phyloP scores from a whole-genome alignment of 192 early-diverging fungal genomes.

The Borealophlyctis nickersoniae region DNA sequence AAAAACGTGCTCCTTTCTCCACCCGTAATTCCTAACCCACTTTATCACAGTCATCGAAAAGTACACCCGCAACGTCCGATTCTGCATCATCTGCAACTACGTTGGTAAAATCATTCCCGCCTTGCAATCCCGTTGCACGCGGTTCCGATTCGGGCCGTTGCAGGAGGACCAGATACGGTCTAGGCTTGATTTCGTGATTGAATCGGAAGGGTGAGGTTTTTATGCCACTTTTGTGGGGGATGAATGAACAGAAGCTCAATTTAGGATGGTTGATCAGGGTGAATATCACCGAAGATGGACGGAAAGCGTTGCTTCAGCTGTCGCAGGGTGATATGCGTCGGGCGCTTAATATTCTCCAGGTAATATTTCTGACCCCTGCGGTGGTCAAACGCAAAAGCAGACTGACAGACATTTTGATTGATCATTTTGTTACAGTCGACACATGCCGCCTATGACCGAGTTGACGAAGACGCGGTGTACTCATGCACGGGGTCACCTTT shows the following conservation, averaged over 20 bases:
- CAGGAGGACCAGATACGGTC: constrained; percentile 71
- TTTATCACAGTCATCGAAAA: constrained; percentile 83
- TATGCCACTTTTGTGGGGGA: not conserved
- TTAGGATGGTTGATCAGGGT: constrained; percentile 43
- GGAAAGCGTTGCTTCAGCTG: constrained; percentile 74
- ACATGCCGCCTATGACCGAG: constrained; percentile 75
- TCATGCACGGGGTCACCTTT: constrained; percentile 88
- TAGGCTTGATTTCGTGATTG: constrained; percentile 55
- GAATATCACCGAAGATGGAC: constrained; percentile 75
- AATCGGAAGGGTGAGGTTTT: constrained; percentile 18
- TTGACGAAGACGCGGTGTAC: constrained; percentile 82
- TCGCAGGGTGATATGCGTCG: constrained; percentile 97
- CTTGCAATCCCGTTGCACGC: constrained; percentile 96
- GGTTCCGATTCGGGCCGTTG: constrained; percentile 92
- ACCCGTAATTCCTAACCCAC: no score
- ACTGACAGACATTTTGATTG: not conserved
- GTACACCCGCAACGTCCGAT: constrained; percentile 95
- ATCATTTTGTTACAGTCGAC: constrained; percentile 48
- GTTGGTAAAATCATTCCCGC: constrained; percentile 97
- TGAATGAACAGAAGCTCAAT: not conserved
- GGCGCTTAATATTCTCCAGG: constrained; percentile 92
- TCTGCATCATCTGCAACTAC: constrained; percentile 99
- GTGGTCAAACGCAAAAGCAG: not conserved
- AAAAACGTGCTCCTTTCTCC: constrained; percentile 3
- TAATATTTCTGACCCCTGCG: constrained; percentile 10